Evolutionary conservation across 2,329 filamentous ascomycete genomes (phyloP).

Genomic region (Phaeosphaeriaceae sp.): DNA sequence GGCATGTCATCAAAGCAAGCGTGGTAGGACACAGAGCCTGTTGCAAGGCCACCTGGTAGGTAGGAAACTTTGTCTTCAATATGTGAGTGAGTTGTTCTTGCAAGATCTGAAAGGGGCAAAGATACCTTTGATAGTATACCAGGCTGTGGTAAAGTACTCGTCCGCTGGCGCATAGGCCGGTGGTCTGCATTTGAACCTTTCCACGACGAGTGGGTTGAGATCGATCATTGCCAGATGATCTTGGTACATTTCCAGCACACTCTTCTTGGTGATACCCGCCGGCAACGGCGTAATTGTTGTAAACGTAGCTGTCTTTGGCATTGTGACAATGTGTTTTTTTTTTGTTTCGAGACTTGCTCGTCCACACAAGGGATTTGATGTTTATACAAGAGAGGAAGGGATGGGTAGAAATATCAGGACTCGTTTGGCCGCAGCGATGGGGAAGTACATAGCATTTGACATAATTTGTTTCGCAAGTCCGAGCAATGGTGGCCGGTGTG

Average conservation of each 20-base stretch:
- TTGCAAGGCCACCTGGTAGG: constrained; percentile 69
- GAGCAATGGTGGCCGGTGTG: constrained; percentile 14
- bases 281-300: constrained; percentile 83
- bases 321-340: constrained; percentile 45
- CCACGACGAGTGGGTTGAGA: constrained; percentile 81
- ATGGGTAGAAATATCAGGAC: constrained; percentile 16
- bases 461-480: constrained; percentile 35
- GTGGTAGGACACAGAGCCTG: constrained; percentile 76
- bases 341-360: constrained; percentile 13
- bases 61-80: constrained; percentile 73
- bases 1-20: constrained; percentile 79
- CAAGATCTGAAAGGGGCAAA: neutral
- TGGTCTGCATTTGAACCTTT: constrained; percentile 70
- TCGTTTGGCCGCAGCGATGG: constrained; percentile 25
- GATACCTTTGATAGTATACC: constrained; percentile 66
- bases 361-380: constrained; percentile 7
- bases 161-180: constrained; percentile 71
- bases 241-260: constrained; percentile 77
- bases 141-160: constrained; percentile 69
- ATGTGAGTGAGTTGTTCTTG: constrained; percentile 9
- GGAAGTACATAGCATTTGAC: constrained; percentile 15
- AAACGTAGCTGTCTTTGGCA: constrained; percentile 75
- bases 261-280: constrained; percentile 67
- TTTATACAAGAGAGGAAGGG: constrained; percentile 9
- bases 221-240: constrained; percentile 85